Conservation (phyloP, 2,329 filamentous ascomycete genomes). For the Aureobasidium sp. region DNA sequence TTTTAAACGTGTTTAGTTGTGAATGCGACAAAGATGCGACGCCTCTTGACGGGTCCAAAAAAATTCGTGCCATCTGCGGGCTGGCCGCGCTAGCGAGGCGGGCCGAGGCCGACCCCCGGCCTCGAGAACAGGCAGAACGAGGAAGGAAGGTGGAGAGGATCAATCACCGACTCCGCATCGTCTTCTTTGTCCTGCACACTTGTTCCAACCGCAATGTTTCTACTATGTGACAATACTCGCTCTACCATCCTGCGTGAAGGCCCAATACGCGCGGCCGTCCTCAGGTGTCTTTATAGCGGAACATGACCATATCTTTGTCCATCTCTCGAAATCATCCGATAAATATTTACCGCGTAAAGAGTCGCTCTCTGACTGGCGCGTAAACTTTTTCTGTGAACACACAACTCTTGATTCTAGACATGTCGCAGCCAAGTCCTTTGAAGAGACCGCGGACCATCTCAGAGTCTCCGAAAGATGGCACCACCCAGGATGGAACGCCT, state of each 20-base stretch:
- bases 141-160: slow-evolving; percentile 4
- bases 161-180: slow-evolving; percentile 10
- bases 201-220: not conserved
- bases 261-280: not conserved
- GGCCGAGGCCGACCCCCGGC: slow-evolving; percentile 5
- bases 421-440: slow-evolving; percentile 4
- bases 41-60: not conserved
- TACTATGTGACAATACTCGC: not conserved
- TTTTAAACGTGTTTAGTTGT: slow-evolving; percentile 14
- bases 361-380: not conserved
- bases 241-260: not conserved
- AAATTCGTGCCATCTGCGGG: not conserved
- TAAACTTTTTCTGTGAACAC: not conserved
- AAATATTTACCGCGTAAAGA: not conserved
- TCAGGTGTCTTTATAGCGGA: not conserved
- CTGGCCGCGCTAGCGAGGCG: not conserved
- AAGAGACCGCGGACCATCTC: slow-evolving; percentile 8
- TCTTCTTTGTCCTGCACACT: slow-evolving; percentile 9
- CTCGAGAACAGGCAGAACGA: not conserved
- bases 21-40: slow-evolving; percentile 5
- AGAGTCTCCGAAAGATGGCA: slow-evolving; percentile 4
- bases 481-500: not conserved
- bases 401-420: not conserved
- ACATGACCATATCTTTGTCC: not conserved
- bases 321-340: not conserved